Percentiles rank a stretch among this genome's conserved stretches.
These are phyloP conservation scores for Agaricus blazei DNA, from an alignment of 768 basidiomycete species.

Conservation along the genomic window DNA sequence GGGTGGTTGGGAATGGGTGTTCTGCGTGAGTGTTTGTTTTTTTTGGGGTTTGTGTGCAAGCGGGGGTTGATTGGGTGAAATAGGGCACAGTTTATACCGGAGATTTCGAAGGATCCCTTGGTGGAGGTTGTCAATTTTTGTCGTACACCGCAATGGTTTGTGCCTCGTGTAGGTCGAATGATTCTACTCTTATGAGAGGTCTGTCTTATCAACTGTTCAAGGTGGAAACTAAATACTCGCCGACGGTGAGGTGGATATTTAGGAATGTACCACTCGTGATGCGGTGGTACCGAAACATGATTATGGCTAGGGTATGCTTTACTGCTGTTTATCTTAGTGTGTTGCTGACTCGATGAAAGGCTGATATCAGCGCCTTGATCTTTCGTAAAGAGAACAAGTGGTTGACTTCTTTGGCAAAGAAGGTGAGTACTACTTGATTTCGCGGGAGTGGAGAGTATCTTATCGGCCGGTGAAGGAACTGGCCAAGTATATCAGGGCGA, in stretches of 20 bases:
- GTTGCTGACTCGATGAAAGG: conserved; percentile 18
- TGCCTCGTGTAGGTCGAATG: conserved; percentile 37
- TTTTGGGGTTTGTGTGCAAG: background rate
- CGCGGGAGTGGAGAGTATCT: background rate
- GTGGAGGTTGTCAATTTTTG: conserved; percentile 53
- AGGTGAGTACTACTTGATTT: conserved; percentile 18
- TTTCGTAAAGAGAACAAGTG: conserved; percentile 36
- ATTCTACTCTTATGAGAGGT: background rate
- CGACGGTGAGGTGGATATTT: conserved; percentile 48
- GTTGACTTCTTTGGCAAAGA: conserved; percentile 24
- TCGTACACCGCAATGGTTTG: conserved; percentile 55
- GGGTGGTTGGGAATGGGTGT: conserved; percentile 61
- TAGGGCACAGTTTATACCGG: conserved; percentile 58
- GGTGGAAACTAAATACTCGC: conserved; percentile 36
- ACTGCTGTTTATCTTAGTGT: background rate
- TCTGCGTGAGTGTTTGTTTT: conserved; percentile 39
- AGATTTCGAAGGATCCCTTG: conserved; percentile 43
- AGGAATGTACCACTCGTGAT: conserved; percentile 45
- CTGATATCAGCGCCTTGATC: conserved; percentile 30
- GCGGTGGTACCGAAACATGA: conserved; percentile 39
- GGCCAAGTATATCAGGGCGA: conserved; percentile 39
- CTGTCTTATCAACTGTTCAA: conserved; percentile 13
- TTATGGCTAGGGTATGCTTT: conserved; percentile 41
- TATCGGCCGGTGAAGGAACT: conserved; percentile 26
- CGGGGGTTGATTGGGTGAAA: background rate